Conservation (phyloP, 2,329 filamentous ascomycete species). For the Ophiognomonia clavigignenti-juglandacearum region DNA sequence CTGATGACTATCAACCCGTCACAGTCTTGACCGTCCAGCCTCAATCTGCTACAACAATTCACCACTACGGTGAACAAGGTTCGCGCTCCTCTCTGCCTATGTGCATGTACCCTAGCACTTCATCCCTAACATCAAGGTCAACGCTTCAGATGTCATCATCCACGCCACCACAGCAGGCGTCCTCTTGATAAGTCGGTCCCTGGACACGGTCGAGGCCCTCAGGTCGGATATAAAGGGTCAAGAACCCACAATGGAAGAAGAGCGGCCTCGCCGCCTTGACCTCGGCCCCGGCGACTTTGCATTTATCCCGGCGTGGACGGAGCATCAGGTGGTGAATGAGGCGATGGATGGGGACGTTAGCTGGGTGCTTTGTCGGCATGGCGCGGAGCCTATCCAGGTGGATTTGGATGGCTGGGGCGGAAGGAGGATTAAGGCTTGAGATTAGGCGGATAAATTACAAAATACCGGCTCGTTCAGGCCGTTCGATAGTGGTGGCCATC, state of each 20-base stretch:
- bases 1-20: conserved; percentile 19
- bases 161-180: conserved; percentile 60
- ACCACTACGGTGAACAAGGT: conserved; percentile 68
- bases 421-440: conserved; percentile 10
- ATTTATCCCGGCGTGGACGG: conserved; percentile 63
- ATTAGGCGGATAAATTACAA: too few species aligned
- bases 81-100: conserved; percentile 18
- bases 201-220: conserved; percentile 9
- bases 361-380: conserved; percentile 63
- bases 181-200: conserved; percentile 50
- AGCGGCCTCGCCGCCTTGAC: conserved; percentile 46
- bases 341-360: conserved; percentile 46
- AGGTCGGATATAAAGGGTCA: conserved; percentile 12
- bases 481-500: too few species aligned
- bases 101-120: neutral
- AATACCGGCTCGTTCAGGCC: too few species aligned
- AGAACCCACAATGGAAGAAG: conserved; percentile 32
- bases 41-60: conserved; percentile 55
- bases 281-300: conserved; percentile 64
- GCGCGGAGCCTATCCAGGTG: conserved; percentile 55
- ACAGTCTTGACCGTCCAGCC: conserved; percentile 60
- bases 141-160: conserved; percentile 61
- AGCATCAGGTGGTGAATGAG: conserved; percentile 67
- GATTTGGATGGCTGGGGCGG: conserved; percentile 61
- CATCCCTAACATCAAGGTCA: too few species aligned